A percentile compares a stretch with the other conserved stretches of the same genome.
phyloP scores from a whole-genome alignment of 179 eudicot species.

The Silene coronaria region DNA sequence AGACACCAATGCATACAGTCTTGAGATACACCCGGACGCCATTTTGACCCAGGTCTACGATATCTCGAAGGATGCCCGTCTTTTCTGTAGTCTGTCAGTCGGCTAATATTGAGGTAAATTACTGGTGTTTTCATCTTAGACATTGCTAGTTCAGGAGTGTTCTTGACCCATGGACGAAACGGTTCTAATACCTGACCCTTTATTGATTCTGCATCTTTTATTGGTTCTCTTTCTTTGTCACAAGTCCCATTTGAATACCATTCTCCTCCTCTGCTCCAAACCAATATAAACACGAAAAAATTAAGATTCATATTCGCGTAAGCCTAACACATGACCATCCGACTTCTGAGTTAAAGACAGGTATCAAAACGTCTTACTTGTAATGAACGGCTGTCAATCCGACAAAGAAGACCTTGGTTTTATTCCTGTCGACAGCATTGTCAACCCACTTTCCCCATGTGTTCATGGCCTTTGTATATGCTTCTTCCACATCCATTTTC shows the following conservation, averaged over 20 bases:
- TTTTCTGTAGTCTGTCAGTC: conserved; percentile 54
- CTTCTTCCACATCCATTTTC: conserved; percentile 40
- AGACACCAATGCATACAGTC: conserved; percentile 81
- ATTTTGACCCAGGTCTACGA: conserved; percentile 24
- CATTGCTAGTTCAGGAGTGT: conserved; percentile 38
- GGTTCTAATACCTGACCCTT: conserved; percentile 36
- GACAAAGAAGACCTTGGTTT: conserved; percentile 44
- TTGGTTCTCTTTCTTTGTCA: conserved; percentile 30
- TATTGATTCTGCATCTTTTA: conserved; percentile 29
- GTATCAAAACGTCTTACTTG: conserved; percentile 38
- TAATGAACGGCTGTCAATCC: conserved; percentile 56
- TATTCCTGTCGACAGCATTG: conserved; percentile 30
- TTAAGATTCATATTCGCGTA: not conserved
- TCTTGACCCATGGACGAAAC: conserved; percentile 51
- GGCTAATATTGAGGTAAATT: conserved; percentile 44
- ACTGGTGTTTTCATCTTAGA: conserved; percentile 51
- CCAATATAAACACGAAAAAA: not conserved
- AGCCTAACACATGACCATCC: not conserved
- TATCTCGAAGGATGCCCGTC: conserved; percentile 61
- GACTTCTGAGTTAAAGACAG: no score
- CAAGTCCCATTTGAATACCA: conserved; percentile 67
- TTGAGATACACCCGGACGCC: conserved; percentile 26
- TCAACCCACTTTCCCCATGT: conserved; percentile 69
- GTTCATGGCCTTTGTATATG: conserved; percentile 44
- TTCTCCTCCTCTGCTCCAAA: conserved; percentile 45